These are phyloP conservation scores for Phytopythium boreale DNA, from an alignment of 352 stramenopile genomes.

Conservation along the genomic window DNA sequence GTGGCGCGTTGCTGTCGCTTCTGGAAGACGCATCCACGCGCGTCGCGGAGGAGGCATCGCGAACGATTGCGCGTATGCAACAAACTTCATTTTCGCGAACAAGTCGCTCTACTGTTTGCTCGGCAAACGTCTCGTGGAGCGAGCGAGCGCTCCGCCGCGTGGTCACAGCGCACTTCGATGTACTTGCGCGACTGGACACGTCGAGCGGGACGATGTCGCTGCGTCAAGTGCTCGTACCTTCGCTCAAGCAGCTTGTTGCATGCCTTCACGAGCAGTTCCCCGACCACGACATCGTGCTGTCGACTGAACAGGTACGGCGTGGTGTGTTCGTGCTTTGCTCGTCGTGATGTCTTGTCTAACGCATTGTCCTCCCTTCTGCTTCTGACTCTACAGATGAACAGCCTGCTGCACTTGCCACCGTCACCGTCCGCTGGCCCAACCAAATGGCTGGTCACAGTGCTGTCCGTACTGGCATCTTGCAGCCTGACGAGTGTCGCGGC, in stretches of 20 bases:
- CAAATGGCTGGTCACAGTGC: background rate
- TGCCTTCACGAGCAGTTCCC: conserved; percentile 17
- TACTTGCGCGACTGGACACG: conserved; percentile 21
- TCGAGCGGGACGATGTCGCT: conserved; percentile 2
- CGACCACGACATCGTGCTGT: conserved; percentile 13
- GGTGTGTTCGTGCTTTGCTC: background rate
- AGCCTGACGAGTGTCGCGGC: conserved; percentile 29
- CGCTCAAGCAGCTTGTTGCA: conserved; percentile 23
- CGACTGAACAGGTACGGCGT: conserved; percentile 26
- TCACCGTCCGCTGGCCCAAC: background rate
- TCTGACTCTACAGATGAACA: conserved; percentile 1
- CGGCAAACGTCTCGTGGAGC: conserved; percentile 16
- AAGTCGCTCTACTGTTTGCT: background rate
- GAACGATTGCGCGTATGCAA: conserved; percentile 25
- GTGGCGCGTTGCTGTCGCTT: conserved; percentile 51
- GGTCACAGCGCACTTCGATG: conserved; percentile 51
- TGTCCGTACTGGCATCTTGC: conserved; percentile 27
- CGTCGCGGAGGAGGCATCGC: conserved; percentile 46
- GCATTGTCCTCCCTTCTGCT: background rate
- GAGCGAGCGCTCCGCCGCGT: conserved; percentile 34
- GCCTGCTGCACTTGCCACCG: background rate
- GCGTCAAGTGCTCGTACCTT: conserved; percentile 20
- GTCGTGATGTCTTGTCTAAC: background rate
- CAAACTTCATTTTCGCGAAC: background rate
- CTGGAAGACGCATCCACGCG: conserved; percentile 45